Conservation (phyloP, 805 yeast species). For the Monosporozyma aquatica region DNA sequence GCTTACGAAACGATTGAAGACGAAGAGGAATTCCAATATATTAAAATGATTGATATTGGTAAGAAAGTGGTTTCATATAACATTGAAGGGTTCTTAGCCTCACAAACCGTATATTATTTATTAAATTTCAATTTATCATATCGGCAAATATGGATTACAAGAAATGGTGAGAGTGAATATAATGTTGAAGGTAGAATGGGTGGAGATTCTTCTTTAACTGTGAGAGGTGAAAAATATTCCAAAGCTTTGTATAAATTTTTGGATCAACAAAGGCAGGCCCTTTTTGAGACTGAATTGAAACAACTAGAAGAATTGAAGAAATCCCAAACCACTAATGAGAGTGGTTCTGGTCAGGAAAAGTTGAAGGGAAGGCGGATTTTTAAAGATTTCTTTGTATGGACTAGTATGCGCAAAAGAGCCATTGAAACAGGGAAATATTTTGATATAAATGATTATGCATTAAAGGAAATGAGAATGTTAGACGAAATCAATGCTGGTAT, state of each 20-base stretch:
- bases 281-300: conserved; percentile 44
- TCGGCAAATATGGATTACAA: conserved; percentile 87
- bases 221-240: conserved; percentile 68
- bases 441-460: conserved; percentile 61
- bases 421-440: conserved; percentile 70
- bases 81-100: conserved; percentile 79
- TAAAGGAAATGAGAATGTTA: conserved; percentile 86
- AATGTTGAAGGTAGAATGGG: conserved; percentile 83
- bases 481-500: conserved; percentile 92
- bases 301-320: conserved; percentile 27
- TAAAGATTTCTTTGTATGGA: conserved; percentile 82
- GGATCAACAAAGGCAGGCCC: conserved; percentile 56
- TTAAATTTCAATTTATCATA: conserved; percentile 81
- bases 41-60: conserved; percentile 94
- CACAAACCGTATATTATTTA: conserved; percentile 85
- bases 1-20: conserved; percentile 89
- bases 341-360: too few relatives aligned
- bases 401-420: conserved; percentile 75
- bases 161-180: conserved; percentile 89
- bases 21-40: conserved; percentile 65
- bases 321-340: neutral
- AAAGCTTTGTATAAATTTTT: conserved; percentile 67
- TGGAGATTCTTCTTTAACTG: conserved; percentile 78
- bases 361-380: conserved; percentile 17
- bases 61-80: conserved; percentile 87